Conservation (phyloP, 2,329 filamentous ascomycete genomes). For the Fusarium armeniacum region DNA sequence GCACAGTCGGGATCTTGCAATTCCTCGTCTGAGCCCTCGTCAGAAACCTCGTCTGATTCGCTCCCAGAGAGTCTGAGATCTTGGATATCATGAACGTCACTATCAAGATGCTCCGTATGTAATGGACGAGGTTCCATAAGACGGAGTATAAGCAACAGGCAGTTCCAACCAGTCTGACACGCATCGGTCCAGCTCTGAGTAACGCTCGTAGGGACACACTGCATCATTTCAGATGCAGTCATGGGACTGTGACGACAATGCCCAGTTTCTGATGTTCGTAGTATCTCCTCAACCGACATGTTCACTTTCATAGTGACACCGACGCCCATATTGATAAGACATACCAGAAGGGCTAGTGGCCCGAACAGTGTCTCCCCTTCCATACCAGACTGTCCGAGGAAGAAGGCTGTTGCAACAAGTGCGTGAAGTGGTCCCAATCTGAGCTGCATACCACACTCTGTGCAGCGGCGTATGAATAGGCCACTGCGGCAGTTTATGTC, state of each 20-base stretch:
- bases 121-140: too few relatives aligned
- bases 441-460: conserved; percentile 24
- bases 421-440: conserved; percentile 18
- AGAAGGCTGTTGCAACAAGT: conserved; percentile 20
- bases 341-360: conserved; percentile 10
- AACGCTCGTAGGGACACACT: neutral
- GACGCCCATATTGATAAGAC: conserved; percentile 3
- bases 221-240: neutral
- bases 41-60: too few relatives aligned
- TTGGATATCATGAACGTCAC: too few relatives aligned
- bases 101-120: too few relatives aligned
- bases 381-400: conserved; percentile 14
- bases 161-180: neutral
- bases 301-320: conserved; percentile 1
- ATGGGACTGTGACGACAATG: accelerated
- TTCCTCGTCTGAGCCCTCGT: neutral
- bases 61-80: too few relatives aligned
- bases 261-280: neutral
- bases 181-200: neutral
- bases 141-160: neutral
- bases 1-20: accelerated
- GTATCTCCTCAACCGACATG: conserved; percentile 20
- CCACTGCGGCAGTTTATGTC: conserved; percentile 20
- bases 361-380: conserved; percentile 36
- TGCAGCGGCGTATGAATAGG: conserved; percentile 21